phyloP scores from a whole-genome alignment of 495 filamentous ascomycete species.

The Polyplosphaeria fusca region DNA sequence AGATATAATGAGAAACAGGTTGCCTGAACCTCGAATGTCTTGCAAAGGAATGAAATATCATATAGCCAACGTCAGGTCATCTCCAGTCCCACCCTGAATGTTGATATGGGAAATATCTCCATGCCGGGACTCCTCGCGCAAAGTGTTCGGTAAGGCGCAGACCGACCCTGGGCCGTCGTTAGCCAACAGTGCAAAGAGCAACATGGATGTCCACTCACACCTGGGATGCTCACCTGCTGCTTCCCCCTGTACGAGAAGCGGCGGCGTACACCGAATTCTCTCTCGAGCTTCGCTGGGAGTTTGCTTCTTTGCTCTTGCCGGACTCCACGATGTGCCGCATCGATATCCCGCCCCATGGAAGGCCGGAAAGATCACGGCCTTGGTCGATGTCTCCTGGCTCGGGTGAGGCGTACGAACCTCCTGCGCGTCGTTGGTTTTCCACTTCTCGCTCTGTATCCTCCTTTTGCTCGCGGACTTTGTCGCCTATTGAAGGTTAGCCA shows the following conservation, averaged over 20 bases:
- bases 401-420: conserved; percentile 54
- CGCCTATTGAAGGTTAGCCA: conserved; percentile 48
- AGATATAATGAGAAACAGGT: background rate
- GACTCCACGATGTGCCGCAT: conserved; percentile 53
- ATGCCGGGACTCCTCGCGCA: conserved; percentile 37
- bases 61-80: conserved; percentile 3
- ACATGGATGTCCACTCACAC: conserved; percentile 26
- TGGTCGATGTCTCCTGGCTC: conserved; percentile 49
- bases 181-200: conserved; percentile 18
- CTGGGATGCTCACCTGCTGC: conserved; percentile 40
- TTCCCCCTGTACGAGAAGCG: conserved; percentile 37
- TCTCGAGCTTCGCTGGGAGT: conserved; percentile 32
- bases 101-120: conserved; percentile 34
- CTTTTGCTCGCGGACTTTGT: conserved; percentile 56
- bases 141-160: conserved; percentile 41
- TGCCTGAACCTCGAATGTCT: conserved; percentile 28
- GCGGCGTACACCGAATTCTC: conserved; percentile 39
- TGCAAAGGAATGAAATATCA: conserved; percentile 10
- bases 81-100: conserved; percentile 21
- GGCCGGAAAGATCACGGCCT: conserved; percentile 53
- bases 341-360: conserved; percentile 63
- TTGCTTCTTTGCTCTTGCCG: conserved; percentile 48
- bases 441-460: conserved; percentile 56
- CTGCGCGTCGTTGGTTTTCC: conserved; percentile 55
- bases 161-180: conserved; percentile 31